phyloP scores from a whole-genome alignment of 2,329 filamentous ascomycete genomes.

The Colletotrichum neosansevieriae region DNA sequence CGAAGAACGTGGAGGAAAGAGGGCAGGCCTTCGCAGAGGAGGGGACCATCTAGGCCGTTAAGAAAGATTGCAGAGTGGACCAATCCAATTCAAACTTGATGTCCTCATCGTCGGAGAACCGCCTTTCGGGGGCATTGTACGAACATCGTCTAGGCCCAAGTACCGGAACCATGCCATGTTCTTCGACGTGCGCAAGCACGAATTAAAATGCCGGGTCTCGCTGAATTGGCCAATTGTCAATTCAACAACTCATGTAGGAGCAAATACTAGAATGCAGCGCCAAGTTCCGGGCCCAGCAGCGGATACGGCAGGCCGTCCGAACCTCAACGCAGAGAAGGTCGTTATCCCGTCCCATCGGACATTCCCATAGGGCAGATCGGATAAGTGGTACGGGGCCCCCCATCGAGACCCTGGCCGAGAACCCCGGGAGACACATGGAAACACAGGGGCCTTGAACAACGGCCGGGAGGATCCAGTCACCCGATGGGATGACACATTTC shows the following conservation, averaged over 20 bases:
- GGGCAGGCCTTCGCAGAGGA: not conserved
- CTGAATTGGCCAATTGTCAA: not conserved
- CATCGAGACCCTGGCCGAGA: not conserved
- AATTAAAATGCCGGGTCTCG: not conserved
- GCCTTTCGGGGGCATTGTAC: not conserved
- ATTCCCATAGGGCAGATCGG: slow-evolving; percentile 7
- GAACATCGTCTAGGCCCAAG: not conserved
- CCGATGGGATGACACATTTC: not conserved
- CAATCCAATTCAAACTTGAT: not conserved
- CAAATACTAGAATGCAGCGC: not conserved
- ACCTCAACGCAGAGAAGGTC: not conserved
- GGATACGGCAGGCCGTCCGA: slow-evolving; percentile 14
- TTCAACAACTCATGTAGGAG: too few relatives aligned
- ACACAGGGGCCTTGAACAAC: not conserved
- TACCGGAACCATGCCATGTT: not conserved
- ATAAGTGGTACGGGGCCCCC: not conserved
- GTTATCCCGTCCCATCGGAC: not conserved
- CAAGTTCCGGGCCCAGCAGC: not conserved
- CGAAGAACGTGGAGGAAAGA: not conserved
- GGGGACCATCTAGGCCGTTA: too few relatives aligned
- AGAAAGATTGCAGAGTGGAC: not conserved
- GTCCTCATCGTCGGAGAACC: not conserved
- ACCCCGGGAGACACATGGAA: not conserved
- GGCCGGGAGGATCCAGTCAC: not conserved
- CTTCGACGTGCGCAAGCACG: slow-evolving; percentile 5